Conservation (phyloP, 352 stramenopile genomes). For the Phytophthora boehmeriae region DNA sequence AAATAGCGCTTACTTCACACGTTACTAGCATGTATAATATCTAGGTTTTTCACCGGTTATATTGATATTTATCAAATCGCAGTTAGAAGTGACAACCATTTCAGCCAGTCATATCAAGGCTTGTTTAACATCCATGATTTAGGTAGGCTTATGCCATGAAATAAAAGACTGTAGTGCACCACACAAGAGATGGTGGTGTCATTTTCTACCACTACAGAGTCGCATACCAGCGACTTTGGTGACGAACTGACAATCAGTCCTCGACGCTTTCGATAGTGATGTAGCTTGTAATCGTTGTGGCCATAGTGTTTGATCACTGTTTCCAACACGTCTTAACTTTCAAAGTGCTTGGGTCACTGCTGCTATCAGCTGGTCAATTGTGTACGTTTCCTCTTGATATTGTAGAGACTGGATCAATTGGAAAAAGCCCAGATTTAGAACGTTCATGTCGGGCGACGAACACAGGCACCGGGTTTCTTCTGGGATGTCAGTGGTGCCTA, state of each 20-base stretch:
- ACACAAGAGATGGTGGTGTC: conserved; percentile 8
- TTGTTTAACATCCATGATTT: neutral
- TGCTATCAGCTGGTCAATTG: conserved; percentile 3
- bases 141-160: neutral
- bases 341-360: conserved; percentile 2
- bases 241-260: neutral
- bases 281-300: conserved; percentile 14
- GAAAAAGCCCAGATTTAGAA: conserved; percentile 2
- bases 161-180: conserved; percentile 7
- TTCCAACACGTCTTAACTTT: too few relatives aligned
- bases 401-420: neutral
- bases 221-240: neutral
- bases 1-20: neutral
- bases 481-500: neutral
- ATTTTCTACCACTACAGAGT: neutral
- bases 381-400: conserved; percentile 12
- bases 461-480: neutral
- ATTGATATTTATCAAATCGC: neutral
- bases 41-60: neutral
- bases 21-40: neutral
- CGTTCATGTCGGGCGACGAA: conserved; percentile 9
- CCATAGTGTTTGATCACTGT: conserved; percentile 8
- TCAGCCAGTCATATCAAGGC: neutral
- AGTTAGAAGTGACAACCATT: neutral
- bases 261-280: conserved; percentile 6